phyloP scores from a whole-genome alignment of 1,284 basidiomycete species.

The Cryptococcus floricola region DNA sequence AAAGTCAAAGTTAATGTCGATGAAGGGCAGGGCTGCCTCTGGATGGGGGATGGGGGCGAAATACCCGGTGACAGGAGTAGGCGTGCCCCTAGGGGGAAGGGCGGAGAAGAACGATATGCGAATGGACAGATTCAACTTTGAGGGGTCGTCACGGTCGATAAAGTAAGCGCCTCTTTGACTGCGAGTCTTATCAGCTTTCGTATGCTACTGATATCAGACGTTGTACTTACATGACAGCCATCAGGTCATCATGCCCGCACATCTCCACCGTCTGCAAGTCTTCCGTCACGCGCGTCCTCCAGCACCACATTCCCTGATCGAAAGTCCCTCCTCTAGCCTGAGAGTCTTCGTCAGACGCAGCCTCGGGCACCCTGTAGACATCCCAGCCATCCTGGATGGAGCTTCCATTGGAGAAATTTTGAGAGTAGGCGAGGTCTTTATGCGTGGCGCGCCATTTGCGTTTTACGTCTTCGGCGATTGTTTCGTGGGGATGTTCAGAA shows the following conservation, averaged over 20 bases:
- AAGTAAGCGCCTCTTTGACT: no score
- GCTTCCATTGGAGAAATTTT: no score
- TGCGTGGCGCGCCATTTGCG: background rate
- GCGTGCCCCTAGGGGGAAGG: background rate
- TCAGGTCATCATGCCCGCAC: no score
- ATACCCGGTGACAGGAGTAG: background rate
- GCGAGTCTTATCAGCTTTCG: no score
- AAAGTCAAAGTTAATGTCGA: background rate
- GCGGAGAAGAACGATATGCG: background rate
- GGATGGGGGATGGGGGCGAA: slow-evolving; percentile 1
- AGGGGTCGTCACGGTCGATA: no score
- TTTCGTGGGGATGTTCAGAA: background rate
- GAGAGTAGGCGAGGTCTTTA: no score
- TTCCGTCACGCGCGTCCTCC: no score
- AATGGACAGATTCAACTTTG: background rate
- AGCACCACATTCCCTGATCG: no score
- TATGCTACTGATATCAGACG: no score
- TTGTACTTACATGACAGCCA: no score
- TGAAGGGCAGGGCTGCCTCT: slow-evolving; percentile 1
- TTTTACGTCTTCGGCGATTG: background rate
- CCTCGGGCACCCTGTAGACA: background rate
- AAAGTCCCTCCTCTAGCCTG: background rate
- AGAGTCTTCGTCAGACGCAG: background rate
- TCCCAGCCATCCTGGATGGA: background rate
- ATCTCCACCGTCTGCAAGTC: no score